Evolutionary conservation across 192 early-diverging fungal genomes (phyloP).

Genomic region (Dissophora globulifera): DNA sequence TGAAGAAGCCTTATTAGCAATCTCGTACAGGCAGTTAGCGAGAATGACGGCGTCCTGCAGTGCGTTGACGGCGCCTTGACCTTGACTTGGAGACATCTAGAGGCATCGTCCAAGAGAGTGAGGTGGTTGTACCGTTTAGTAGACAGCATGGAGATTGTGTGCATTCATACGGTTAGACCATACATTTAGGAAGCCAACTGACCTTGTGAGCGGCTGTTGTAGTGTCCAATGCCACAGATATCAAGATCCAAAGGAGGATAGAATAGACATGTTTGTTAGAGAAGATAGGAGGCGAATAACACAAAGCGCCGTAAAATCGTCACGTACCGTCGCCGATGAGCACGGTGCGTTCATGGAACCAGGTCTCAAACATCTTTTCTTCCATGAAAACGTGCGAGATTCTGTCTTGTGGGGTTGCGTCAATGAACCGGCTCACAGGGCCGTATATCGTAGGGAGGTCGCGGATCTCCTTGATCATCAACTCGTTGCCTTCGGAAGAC

Average conservation of each 20-base stretch:
- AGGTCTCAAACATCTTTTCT: slow-evolving; percentile 21
- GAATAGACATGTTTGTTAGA: too few relatives aligned
- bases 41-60: slow-evolving; percentile 44
- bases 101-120: too few relatives aligned
- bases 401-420: slow-evolving; percentile 1
- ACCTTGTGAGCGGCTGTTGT: slow-evolving; percentile 10
- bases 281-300: not conserved
- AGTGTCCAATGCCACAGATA: not conserved
- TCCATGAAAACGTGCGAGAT: slow-evolving; percentile 12
- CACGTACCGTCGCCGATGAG: slow-evolving; percentile 16
- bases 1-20: not conserved
- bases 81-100: too few relatives aligned
- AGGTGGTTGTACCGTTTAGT: too few relatives aligned
- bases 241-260: too few relatives aligned
- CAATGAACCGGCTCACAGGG: slow-evolving; percentile 1
- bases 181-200: too few relatives aligned
- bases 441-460: slow-evolving; percentile 8
- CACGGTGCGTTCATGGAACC: slow-evolving; percentile 11
- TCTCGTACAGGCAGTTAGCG: slow-evolving; percentile 39
- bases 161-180: too few relatives aligned
- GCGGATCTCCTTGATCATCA: slow-evolving; percentile 1
- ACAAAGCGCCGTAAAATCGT: not conserved
- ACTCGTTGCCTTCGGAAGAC: not conserved
- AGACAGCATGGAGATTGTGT: too few relatives aligned
- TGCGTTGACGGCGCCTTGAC: slow-evolving; percentile 42